These are phyloP conservation scores for Epipyxis sp. DNA, from an alignment of 108 stramenopile genomes.

Conservation along the genomic window DNA sequence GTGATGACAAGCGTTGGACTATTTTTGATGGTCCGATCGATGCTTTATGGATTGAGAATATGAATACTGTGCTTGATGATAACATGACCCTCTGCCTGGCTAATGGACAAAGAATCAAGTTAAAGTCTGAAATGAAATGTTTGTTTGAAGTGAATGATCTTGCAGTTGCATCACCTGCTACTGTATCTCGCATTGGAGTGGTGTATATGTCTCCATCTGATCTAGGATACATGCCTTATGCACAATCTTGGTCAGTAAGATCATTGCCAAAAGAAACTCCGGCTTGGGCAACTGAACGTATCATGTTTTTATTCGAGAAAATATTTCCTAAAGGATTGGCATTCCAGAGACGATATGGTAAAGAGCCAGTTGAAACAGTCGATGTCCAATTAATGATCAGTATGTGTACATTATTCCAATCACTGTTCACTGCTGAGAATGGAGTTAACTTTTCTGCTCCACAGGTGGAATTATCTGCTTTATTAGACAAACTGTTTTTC, in stretches of 20 bases:
- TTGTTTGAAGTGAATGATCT: slow-evolving; percentile 69
- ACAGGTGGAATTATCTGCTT: slow-evolving; percentile 37
- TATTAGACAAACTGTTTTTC: slow-evolving; percentile 57
- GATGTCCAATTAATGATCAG: slow-evolving; percentile 59
- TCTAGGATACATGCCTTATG: slow-evolving; percentile 63
- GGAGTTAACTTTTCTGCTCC: slow-evolving; percentile 31
- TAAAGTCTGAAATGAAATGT: slow-evolving; percentile 64
- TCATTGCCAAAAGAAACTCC: slow-evolving; percentile 47
- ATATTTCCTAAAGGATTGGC: slow-evolving; percentile 42
- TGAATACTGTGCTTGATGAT: slow-evolving; percentile 71
- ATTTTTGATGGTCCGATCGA: slow-evolving; percentile 69
- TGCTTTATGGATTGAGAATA: slow-evolving; percentile 71
- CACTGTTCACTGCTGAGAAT: slow-evolving; percentile 30
- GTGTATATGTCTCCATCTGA: slow-evolving; percentile 66
- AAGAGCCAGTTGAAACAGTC: slow-evolving; percentile 57
- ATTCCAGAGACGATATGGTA: slow-evolving; percentile 47
- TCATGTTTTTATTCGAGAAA: slow-evolving; percentile 47
- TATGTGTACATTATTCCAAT: slow-evolving; percentile 48
- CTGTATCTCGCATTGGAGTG: slow-evolving; percentile 64
- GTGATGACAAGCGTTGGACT: slow-evolving; percentile 52
- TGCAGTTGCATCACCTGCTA: slow-evolving; percentile 63
- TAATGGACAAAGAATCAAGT: slow-evolving; percentile 70
- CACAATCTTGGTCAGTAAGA: slow-evolving; percentile 51
- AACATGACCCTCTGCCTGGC: slow-evolving; percentile 70
- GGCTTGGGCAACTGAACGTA: slow-evolving; percentile 36